Evolutionary conservation across 2,329 filamentous ascomycete species (phyloP).

Genomic region (Celoporthe dispersa): DNA sequence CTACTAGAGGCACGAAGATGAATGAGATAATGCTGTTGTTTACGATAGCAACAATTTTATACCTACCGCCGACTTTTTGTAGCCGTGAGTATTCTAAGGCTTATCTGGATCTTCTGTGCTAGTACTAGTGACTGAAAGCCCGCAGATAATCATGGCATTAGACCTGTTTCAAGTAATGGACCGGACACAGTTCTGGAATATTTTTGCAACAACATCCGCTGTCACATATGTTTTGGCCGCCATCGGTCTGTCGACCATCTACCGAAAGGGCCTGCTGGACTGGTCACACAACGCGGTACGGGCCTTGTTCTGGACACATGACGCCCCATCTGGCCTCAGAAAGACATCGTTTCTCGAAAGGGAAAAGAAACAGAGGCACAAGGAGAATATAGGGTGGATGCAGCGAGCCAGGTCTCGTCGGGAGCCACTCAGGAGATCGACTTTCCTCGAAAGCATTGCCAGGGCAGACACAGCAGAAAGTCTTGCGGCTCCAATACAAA

Average conservation of each 20-base stretch:
- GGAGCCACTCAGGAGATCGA: background rate
- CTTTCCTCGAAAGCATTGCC: background rate
- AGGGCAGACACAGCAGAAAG: background rate
- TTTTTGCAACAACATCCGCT: background rate
- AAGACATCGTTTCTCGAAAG: background rate
- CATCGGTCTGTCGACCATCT: background rate
- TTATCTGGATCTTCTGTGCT: background rate
- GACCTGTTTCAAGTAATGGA: background rate
- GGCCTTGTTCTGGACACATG: background rate
- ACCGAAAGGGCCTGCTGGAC: background rate
- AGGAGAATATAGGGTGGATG: background rate
- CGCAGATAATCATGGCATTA: background rate
- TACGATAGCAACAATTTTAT: background rate
- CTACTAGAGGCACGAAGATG: constrained; percentile 3
- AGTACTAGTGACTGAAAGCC: background rate
- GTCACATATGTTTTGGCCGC: background rate
- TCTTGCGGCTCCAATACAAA: background rate
- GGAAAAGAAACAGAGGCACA: background rate
- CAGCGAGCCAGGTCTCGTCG: background rate
- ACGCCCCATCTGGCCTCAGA: background rate
- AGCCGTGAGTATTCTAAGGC: background rate
- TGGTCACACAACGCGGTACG: background rate
- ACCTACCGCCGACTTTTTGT: constrained; percentile 4
- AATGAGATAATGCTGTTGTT: constrained; percentile 1
- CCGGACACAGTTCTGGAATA: background rate